These are phyloP conservation scores for Plasmodium inui DNA, from an alignment of 169 alveolate species.

Conservation along the genomic window DNA sequence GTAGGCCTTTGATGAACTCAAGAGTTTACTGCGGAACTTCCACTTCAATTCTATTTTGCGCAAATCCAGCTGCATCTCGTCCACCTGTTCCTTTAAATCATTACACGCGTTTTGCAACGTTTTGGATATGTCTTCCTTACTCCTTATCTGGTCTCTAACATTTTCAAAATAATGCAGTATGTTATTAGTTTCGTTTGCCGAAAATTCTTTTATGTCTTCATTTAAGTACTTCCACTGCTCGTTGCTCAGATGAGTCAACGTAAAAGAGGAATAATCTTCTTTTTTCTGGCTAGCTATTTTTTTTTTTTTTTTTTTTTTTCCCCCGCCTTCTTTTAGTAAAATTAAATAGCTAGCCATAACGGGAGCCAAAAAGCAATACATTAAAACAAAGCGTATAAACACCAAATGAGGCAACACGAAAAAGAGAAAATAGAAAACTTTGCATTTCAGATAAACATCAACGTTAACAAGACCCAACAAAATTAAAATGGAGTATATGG, in stretches of 20 bases:
- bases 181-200: conserved; percentile 45
- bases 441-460: conserved; percentile 67
- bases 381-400: conserved; percentile 63
- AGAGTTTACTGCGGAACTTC: conserved; percentile 57
- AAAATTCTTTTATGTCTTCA: conserved; percentile 73
- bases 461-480: conserved; percentile 42
- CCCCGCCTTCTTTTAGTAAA: conserved; percentile 8
- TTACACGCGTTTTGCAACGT: conserved; percentile 8
- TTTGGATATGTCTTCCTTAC: conserved; percentile 4
- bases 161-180: conserved; percentile 45
- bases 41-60: conserved; percentile 70
- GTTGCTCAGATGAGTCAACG: conserved; percentile 67
- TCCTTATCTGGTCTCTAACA: conserved; percentile 13
- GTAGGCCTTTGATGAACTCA: conserved; percentile 26
- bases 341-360: conserved; percentile 48
- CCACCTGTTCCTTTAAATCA: conserved; percentile 22
- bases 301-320: conserved; percentile 22
- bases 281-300: conserved; percentile 24
- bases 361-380: conserved; percentile 58
- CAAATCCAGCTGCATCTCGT: conserved; percentile 18
- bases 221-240: conserved; percentile 65
- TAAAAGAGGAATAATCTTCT: conserved; percentile 37
- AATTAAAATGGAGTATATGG: conserved; percentile 36
- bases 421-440: conserved; percentile 25
- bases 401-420: conserved; percentile 58